phyloP scores from a whole-genome alignment of 148 eudicot genomes.

The Rhododendron williamsianum region DNA sequence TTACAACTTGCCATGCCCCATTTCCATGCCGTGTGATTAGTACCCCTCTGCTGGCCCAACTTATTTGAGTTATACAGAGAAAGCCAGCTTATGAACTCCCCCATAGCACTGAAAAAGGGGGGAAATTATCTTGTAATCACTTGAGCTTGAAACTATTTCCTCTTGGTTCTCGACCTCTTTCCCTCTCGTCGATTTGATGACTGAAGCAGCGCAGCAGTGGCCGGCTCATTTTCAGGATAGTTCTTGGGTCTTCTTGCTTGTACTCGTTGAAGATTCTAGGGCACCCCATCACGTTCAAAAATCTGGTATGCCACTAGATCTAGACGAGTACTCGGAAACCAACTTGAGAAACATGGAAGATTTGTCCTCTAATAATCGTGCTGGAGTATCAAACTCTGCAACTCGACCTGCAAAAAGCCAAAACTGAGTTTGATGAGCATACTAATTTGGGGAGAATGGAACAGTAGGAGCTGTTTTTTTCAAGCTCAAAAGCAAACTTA shows the following conservation, averaged over 20 bases:
- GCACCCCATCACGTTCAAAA: conserved; percentile 11
- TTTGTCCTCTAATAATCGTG: conserved; percentile 60
- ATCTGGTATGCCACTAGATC: conserved; percentile 51
- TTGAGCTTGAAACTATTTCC: neutral
- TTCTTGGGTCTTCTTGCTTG: conserved; percentile 4
- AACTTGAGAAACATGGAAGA: conserved; percentile 75
- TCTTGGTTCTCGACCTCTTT: neutral
- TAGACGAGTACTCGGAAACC: conserved; percentile 78
- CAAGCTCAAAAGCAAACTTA: neutral
- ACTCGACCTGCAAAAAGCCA: conserved; percentile 59
- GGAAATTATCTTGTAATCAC: neutral
- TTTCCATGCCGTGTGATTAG: neutral
- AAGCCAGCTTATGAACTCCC: conserved; percentile 6
- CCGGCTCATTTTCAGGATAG: neutral
- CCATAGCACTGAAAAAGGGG: neutral
- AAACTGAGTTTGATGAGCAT: neutral
- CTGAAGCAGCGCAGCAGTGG: neutral
- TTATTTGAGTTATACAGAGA: conserved; percentile 4
- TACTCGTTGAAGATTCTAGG: neutral
- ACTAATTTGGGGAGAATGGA: neutral
- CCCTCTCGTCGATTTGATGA: neutral
- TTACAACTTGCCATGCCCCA: neutral
- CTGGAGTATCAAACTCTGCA: conserved; percentile 76
- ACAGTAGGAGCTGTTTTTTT: neutral
- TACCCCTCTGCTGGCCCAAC: conserved; percentile 5